Evolutionary conservation across 192 early-diverging fungal genomes (phyloP), one percentile per base, ranked within the genome.

Genomic region (Backusella australiensis): DNA sequence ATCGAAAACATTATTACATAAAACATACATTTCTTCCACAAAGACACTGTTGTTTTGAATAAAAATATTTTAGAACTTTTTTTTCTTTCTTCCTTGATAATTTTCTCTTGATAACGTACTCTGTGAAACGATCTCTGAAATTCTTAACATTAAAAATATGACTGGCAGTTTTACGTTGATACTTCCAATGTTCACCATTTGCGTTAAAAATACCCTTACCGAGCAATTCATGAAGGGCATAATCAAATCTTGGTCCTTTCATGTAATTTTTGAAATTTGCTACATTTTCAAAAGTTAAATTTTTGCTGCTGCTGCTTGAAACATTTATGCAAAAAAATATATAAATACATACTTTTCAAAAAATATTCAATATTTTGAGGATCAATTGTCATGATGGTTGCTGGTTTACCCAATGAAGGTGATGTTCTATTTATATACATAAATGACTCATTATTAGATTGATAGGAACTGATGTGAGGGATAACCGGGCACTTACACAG

Each of bases 141-240:
- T 80, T 80, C 39, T 80, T 75, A 49, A 80, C 71, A 34, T 80
- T 80, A 14, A 80, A 80, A 21, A 80, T 80, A 32, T 72, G 52
- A 56, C 69, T 72, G 19, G 79, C 79, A 29, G 81, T 69, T 74
- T 93, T 91, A 34, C 91, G 80, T 53, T 91, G 89, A 3, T 69
- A 73, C 19, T 80, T 79, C 91, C 92, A 93, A 0, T 72, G 36
- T 65, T 80, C 73, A n/a, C 92, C 92, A 80, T 93, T 90, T 2
- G 86, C 77, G 81, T 89, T 91, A 71, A 93, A 93, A 77, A 93
- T 93, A 26, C 91, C 91, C 41, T 85, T 75, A 4, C 91, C 91
- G 0, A 93, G 69, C 34, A 91, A 71, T 41, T 86, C 83, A 12
- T 82, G 77, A 15, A 85, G 79, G 19, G 81, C 76, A 5, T 46